Base-by-base conservation (phyloP, 1,284 basidiomycete species). In the Sporisorium exsertum region DNA sequence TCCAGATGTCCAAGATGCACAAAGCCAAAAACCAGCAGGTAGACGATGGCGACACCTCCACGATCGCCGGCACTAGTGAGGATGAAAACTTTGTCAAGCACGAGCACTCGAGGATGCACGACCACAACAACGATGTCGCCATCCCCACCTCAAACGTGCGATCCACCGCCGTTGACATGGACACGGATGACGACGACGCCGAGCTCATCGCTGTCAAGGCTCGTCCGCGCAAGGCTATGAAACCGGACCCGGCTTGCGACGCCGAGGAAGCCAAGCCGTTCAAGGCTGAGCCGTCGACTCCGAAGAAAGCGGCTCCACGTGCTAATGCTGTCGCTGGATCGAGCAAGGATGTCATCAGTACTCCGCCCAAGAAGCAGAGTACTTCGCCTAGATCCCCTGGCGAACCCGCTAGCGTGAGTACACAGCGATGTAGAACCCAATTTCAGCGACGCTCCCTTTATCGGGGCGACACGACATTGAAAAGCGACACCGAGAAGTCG, bases 341-440 rank as follows among this genome's bases (percentile, higher is more conserved):
- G 24, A 58, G 55, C 45, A 71, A 71, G 45, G 63, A 55, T 6
- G 40, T 35, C 8, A 33, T 42, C 33, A 70, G 62, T 63, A 65
- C 55, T 33, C 63, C 68, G 0, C 43, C 58, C 15, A 71, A 65
- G 58, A 71, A 62, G 58, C 51, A 60, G 24, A 9, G 43, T 24
- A 10, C 12, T 6, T 61, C 64, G 33, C n/a, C 55, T 32, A 35
- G 50, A 0, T 22, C 42, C 16, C 58, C 62, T 35, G 61, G 55
- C 22, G 62, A 71, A 2, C 47, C 49, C 18, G 52, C 60, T 18
- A 52, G 35, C 26, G 68, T 71, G 45, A 47, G 63, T 61, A 20
- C 12, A 4, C 18, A 15, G n/a, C 1, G 5, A 20, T 16, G 10
- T 10, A 22, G 32, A 2, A 16, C 40, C 40, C 18, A 22, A 20